Evolutionary conservation across 768 basidiomycete genomes (phyloP), one percentile per base, ranked within the genome.

Genomic region (Lactarius evosmus): DNA sequence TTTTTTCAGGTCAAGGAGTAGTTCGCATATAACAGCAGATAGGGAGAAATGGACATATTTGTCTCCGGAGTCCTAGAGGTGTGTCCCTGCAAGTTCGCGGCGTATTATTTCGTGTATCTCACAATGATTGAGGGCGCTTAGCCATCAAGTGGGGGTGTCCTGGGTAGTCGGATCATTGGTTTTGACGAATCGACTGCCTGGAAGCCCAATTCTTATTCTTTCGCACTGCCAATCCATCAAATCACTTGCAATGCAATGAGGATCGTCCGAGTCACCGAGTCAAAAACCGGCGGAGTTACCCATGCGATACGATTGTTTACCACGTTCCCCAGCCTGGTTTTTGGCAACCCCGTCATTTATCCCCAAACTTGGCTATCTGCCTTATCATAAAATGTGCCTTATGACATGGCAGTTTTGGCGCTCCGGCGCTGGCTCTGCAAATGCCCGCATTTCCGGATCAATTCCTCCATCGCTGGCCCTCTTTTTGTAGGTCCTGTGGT

Each of bases 61-160:
- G 29, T 30, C 16, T 27, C 12, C 12, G 9, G 22, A 55, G 60
- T 49, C 19, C 52, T 3, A 27, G 32, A 54, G 61, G 61, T 63
- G 56, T 51, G 30, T 63, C 46, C 51, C 50, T 58, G 56, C 56
- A 56, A 44, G 56, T 12, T 32, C 9, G 30, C 22, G 61, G 41
- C 17, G 29, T 36, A 16, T n/a, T 36, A 5, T 57, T 7, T 56
- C 17, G 14, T 49, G n/a, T 8, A 9, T 41, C 40, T 50, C 29
- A 30, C 29, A 30, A 27, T 30, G 16, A 11, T 56, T 25, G 44
- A 30, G 12, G 46, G 36, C 46, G 11, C 6, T 14, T 36, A 29
- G 25, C 46, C 9, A 19, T 38, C 14, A 2, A 40, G 36, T 41
- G 29, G n/a, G n/a, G n/a, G 40, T 29, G 32, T 30, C 14, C 5